Percentiles rank a stretch among this genome's conserved stretches.
Conservation (phyloP, 1,284 basidiomycete species). For the Pseudozyma tsukubaensis region DNA sequence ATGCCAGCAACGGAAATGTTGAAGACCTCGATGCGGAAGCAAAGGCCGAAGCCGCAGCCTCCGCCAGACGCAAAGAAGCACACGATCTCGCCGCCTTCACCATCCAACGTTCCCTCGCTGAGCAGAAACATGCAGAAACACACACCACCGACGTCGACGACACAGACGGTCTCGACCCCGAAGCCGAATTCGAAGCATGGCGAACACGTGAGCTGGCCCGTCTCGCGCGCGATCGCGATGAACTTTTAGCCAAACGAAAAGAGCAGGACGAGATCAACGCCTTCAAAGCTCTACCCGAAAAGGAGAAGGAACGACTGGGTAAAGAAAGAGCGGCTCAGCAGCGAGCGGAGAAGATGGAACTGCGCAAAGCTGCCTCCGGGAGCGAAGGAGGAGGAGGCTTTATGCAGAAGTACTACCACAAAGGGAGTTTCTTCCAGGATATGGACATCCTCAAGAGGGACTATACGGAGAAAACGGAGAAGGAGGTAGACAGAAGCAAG, state of each 20-base stretch:
- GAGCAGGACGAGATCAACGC: conserved; percentile 91
- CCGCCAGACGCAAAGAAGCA: conserved; percentile 78
- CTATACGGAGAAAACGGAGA: conserved; percentile 87
- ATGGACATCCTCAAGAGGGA: conserved; percentile 89
- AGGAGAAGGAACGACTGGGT: conserved; percentile 74
- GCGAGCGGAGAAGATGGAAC: conserved; percentile 70
- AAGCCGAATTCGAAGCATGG: conserved; percentile 95
- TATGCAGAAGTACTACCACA: conserved; percentile 98
- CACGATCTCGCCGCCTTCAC: conserved; percentile 88
- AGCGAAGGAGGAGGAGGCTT: conserved; percentile 71
- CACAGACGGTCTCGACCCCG: conserved; percentile 90
- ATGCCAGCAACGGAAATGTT: conserved; percentile 9
- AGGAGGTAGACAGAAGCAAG: conserved; percentile 80
- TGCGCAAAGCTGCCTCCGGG: conserved; percentile 80
- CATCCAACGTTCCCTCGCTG: conserved; percentile 82
- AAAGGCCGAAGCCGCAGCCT: conserved; percentile 77
- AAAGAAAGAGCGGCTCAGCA: conserved; percentile 22
- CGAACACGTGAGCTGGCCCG: conserved; percentile 88
- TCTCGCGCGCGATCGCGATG: conserved; percentile 90
- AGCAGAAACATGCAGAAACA: conserved; percentile 85
- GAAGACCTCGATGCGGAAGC: conserved; percentile 67
- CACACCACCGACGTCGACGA: conserved; percentile 87
- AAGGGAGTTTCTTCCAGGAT: conserved; percentile 95
- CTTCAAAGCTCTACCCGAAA: conserved; percentile 89
- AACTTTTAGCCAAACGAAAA: conserved; percentile 78